Evolutionary conservation across 148 eudicot species (phyloP).

Genomic region (Camellia sinensis): DNA sequence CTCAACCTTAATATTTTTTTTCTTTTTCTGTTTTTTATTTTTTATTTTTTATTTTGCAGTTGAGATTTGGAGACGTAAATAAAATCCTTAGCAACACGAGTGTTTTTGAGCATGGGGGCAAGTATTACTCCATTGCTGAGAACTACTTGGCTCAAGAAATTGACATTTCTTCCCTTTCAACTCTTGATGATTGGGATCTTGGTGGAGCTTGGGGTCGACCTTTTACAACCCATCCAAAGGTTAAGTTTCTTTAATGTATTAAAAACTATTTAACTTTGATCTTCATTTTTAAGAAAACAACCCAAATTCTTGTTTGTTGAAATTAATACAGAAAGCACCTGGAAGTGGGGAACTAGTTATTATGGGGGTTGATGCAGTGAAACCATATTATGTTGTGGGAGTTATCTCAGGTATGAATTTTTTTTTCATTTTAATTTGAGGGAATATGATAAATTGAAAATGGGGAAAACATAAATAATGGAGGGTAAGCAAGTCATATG

Average conservation of each 20-base stretch:
- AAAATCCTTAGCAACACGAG: constrained; percentile 18
- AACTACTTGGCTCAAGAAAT: constrained; percentile 14
- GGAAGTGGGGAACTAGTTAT: constrained; percentile 34
- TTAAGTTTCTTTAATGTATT: neutral
- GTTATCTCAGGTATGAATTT: neutral
- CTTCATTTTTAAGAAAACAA: too few species aligned
- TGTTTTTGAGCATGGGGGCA: constrained; percentile 19
- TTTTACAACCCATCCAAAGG: constrained; percentile 27
- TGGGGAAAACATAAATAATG: too few species aligned
- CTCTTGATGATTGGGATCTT: constrained; percentile 15
- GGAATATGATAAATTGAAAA: too few species aligned
- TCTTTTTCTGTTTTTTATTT: too few species aligned
- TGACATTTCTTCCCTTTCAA: constrained; percentile 17
- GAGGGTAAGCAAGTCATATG: too few species aligned
- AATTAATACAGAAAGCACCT: constrained; percentile 33
- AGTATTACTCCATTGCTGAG: constrained; percentile 9
- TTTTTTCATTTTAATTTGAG: too few species aligned
- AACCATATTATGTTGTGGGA: constrained; percentile 19
- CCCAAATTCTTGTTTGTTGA: neutral
- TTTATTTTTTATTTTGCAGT: neutral
- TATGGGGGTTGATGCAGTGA: constrained; percentile 33
- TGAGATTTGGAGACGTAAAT: constrained; percentile 15
- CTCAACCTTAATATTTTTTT: neutral
- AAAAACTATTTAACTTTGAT: too few species aligned
- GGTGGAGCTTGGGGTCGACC: constrained; percentile 24